Percentiles rank a stretch among this genome's conserved stretches.
Evolutionary conservation across 441 rosid genomes (phyloP).

Genomic region (Melastoma candidum): DNA sequence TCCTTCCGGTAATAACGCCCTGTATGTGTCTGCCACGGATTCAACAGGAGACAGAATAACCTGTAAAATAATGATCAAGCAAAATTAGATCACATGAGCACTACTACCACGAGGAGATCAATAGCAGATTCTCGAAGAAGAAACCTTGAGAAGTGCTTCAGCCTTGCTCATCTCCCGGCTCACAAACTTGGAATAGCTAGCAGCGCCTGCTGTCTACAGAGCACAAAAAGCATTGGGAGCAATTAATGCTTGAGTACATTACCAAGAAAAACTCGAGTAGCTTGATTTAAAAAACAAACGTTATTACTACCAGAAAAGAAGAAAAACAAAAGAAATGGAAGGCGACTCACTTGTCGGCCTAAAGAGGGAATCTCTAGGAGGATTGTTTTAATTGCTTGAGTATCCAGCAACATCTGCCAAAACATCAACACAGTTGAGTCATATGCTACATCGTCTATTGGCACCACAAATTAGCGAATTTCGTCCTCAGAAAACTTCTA

Average conservation of each 20-base stretch:
- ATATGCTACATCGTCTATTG: no score
- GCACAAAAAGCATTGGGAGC: slow-evolving; percentile 3
- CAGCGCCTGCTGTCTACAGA: slow-evolving; percentile 64
- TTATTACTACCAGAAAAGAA: no score
- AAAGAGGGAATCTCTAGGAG: slow-evolving; percentile 91
- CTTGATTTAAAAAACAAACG: no score
- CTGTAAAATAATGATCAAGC: slow-evolving; percentile 23
- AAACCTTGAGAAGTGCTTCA: slow-evolving; percentile 95
- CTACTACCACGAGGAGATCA: not conserved
- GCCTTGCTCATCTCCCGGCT: slow-evolving; percentile 99
- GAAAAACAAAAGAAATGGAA: no score
- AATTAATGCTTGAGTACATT: no score
- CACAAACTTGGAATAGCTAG: slow-evolving; percentile 84
- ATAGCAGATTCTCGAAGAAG: slow-evolving; percentile 14
- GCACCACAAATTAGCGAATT: no score
- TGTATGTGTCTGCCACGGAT: slow-evolving; percentile 94
- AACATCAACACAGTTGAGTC: slow-evolving; percentile 5
- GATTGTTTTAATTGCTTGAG: slow-evolving; percentile 95
- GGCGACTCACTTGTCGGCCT: slow-evolving; percentile 66
- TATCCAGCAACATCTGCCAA: slow-evolving; percentile 92
- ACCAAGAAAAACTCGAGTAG: no score
- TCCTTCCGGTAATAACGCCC: slow-evolving; percentile 95
- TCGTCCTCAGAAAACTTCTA: no score
- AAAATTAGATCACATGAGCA: not conserved
- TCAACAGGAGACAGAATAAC: slow-evolving; percentile 93